Percentiles rank a stretch among this genome's conserved stretches.
phyloP scores from a whole-genome alignment of 129 eudicot genomes.

The Lonicera japonica region DNA sequence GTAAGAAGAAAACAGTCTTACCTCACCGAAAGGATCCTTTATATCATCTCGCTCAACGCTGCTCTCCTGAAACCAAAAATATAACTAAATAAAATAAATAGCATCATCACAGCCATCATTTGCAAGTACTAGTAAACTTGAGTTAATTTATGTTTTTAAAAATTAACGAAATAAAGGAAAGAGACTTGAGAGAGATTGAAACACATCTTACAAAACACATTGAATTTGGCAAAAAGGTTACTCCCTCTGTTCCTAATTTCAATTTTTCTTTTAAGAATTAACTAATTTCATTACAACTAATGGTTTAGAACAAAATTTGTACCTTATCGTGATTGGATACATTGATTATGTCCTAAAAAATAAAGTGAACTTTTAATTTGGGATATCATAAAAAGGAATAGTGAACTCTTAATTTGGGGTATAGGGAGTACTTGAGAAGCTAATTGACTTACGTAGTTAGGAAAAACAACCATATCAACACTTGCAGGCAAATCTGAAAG shows the following conservation, averaged over 20 bases:
- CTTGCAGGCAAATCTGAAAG: slow-evolving; percentile 38
- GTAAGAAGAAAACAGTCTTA: background rate
- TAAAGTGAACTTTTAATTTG: no score
- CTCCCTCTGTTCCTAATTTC: no score
- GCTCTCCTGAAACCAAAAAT: slow-evolving; percentile 39
- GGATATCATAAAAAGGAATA: no score
- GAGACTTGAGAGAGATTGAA: background rate
- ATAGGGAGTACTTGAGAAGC: background rate
- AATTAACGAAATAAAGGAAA: background rate
- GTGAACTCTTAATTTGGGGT: no score
- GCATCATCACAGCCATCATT: background rate
- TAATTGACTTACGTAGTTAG: slow-evolving; percentile 58
- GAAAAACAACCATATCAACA: slow-evolving; percentile 63
- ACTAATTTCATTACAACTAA: no score
- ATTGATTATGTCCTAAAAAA: no score
- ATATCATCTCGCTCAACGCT: slow-evolving; percentile 60
- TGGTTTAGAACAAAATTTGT: no score
- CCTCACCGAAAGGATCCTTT: slow-evolving; percentile 66
- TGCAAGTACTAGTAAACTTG: background rate
- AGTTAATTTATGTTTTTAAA: background rate
- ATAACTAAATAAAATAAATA: background rate
- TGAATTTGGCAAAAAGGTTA: no score
- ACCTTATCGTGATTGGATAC: no score
- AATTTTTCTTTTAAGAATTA: no score
- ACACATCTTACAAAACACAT: no score